Conservation (phyloP, 2,329 filamentous ascomycete genomes). For the Calonectria pseudoturangicola region DNA sequence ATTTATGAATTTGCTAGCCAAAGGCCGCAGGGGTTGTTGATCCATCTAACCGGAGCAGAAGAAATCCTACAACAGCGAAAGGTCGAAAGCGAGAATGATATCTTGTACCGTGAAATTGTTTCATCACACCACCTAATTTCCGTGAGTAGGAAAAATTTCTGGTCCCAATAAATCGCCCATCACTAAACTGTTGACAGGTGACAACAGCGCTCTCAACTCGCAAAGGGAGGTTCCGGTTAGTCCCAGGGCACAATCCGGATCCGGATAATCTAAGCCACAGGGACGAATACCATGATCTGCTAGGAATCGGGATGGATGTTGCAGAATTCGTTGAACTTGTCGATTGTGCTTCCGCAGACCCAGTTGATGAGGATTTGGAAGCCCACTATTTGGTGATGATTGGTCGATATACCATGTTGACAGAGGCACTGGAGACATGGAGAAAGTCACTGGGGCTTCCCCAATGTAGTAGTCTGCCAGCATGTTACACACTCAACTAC, state of each 20-base stretch:
- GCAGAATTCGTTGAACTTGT: conserved; percentile 7
- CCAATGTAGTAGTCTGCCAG: not conserved
- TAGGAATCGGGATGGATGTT: not conserved
- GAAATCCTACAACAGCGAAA: not conserved
- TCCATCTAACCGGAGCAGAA: conserved; percentile 24
- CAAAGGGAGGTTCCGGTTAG: not conserved
- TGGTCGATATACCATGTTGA: not conserved
- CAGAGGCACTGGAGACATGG: not conserved
- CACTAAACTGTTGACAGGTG: not conserved
- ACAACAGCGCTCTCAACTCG: not conserved
- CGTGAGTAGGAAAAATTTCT: not conserved
- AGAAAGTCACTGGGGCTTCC: not conserved
- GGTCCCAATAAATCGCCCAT: not conserved
- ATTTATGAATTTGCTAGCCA: conserved; percentile 24
- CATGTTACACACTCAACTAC: too few relatives aligned
- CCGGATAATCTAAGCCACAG: not conserved
- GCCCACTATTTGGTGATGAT: not conserved
- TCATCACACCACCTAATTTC: conserved; percentile 24
- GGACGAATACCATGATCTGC: not conserved
- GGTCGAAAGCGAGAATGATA: not conserved
- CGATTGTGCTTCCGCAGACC: not conserved
- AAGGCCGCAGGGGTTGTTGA: conserved; percentile 1
- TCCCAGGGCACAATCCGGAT: not conserved
- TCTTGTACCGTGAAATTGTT: not conserved
- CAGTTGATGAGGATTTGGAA: not conserved